Evolutionary conservation across 2,329 filamentous ascomycete species (phyloP), one percentile per base, ranked within the genome.

Genomic region (Chalaropsis ovoidea): DNA sequence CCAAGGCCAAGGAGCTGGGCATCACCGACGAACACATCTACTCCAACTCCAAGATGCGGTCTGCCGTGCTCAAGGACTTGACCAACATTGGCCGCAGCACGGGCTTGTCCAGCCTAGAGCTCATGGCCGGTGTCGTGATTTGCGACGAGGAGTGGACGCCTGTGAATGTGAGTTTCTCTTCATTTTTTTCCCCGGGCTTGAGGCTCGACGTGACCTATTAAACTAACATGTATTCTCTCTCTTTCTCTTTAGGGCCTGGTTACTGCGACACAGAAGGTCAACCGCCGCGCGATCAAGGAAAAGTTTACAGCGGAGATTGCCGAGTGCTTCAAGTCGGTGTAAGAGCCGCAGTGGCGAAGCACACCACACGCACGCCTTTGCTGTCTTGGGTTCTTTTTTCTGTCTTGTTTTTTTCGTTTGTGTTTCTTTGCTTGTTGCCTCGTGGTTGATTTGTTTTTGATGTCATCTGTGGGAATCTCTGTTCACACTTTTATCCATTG

Each of bases 61-160:
- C 74, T 35, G 76, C 77, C 4, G 82, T 86, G 22, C 75, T 85
- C 58, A 89, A 88, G 77, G 87, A 90, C 71, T 76, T 95, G 68
- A 81, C 88, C 70, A 74, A 76, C 10, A 80, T 81, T 24, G 90
- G 82, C 19, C 84, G 81, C 76, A 82, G 81, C 70, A 85, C 83
- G 39, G 87, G 87, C 22, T 78, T 95, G 61, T 78, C 79, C 1
- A 79, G 82, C 10, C 86, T 94, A 67, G 90, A 95, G 78, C 85
- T 87, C 69, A 80, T 95, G 49, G 81, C 85, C 39, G 89, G 86
- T 62, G 86, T 93, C 22, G 88, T 93, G 31, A 75, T 95, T 66
- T 85, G 86, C 0, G 88, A 93, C 69, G 90, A 93, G 73, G 90
- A 95, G 75, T 95, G 90, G 90, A 93, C 87, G 65, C 88, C 90